Evolutionary conservation across 164 flowering plant genomes (phyloP), one percentile per base, ranked within the genome.

Genomic region (Umbellularia californica): DNA sequence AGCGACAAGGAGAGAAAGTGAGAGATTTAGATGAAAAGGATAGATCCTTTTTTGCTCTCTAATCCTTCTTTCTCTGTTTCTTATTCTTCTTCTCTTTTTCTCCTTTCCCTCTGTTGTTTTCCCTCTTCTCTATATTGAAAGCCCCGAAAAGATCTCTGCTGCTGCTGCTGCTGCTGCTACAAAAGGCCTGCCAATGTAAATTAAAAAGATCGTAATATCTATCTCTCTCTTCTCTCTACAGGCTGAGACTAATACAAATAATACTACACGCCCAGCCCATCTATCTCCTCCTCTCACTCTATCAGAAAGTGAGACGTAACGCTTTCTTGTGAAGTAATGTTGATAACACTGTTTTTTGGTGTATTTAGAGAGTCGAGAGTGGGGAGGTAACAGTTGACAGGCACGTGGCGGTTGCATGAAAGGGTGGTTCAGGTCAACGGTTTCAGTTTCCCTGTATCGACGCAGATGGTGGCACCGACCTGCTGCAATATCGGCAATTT

Each of bases 381-480:
- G 50, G 30, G 65, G 0, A 64, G 30, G 2, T 10, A 7, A 64
- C 14, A 7, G 2, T 64, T 64, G 25, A 64, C 28, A 24, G 71
- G 41, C 78, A 72, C 52, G 58, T 76, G 78, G 55, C 52, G 20
- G 74, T 65, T 30, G 14, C 14, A 13, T 3, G 19, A 22, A n/a
- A 33, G 27, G 27, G 30, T 10, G 27, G 9, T 41, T 0, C 58
- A 35, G 69, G 76, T 73, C 79, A 77, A 77, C 79, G 64, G 69
- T 22, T 41, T 41, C 28, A 3, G 33, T 23, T 23, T 22, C 28
- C 10, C 67, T 22, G 0, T 27, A 55, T 55, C 28, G 14, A 22
- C 17, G 28, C 28, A 23, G 17, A 73, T 70, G 63, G 70, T 70
- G 73, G 73, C 73, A 75, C 73, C 73, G 77, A 75, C 73, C 52